phyloP scores from a whole-genome alignment of 768 basidiomycete species.

The Boletus eberwhitei region DNA sequence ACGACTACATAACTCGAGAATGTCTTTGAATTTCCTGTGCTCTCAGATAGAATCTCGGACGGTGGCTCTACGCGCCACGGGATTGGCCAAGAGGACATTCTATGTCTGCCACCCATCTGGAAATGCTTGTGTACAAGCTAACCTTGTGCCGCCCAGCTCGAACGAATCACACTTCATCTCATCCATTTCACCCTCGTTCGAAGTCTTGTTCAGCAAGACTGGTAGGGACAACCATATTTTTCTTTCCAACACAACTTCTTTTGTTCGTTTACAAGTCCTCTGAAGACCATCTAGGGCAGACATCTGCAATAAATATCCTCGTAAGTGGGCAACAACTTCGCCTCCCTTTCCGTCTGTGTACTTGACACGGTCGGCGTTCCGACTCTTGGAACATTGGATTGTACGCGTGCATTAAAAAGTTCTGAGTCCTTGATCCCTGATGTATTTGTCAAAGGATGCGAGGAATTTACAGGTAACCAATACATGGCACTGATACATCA shows the following conservation, averaged over 20 bases:
- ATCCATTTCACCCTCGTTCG: background rate
- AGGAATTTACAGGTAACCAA: background rate
- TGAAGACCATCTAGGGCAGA: background rate
- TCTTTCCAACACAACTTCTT: background rate
- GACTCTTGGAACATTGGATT: too few species aligned
- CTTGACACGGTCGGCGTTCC: background rate
- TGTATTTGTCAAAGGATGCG: background rate
- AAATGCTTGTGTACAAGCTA: background rate
- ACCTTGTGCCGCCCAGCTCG: too few species aligned
- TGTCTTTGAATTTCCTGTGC: too few species aligned
- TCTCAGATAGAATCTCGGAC: background rate
- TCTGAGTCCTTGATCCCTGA: background rate
- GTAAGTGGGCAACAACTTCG: background rate
- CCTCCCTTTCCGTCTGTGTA: background rate
- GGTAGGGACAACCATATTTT: too few species aligned
- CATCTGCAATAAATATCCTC: too few species aligned
- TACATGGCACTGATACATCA: background rate
- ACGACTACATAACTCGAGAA: too few species aligned
- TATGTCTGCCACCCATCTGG: background rate
- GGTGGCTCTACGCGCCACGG: background rate
- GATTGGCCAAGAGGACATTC: background rate
- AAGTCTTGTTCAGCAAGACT: background rate
- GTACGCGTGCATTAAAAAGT: background rate
- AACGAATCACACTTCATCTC: background rate
- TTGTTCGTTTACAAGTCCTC: background rate